Evolutionary conservation across 2,329 filamentous ascomycete genomes (phyloP).

Genomic region (Colletotrichum higginsianum): DNA sequence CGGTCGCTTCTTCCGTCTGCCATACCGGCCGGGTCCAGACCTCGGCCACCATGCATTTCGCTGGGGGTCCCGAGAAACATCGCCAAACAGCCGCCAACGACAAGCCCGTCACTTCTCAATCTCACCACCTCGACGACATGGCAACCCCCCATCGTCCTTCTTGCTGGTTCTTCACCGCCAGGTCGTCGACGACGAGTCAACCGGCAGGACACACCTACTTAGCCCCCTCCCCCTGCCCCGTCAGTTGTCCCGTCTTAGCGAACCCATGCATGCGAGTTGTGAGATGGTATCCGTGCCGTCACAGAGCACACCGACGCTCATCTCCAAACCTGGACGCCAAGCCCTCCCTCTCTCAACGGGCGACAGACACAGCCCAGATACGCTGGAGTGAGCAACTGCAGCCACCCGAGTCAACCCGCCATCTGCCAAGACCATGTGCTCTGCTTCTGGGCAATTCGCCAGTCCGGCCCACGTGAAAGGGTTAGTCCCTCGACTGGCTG

Average conservation of each 20-base stretch:
- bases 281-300: constrained; percentile 22
- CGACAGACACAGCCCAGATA: constrained; percentile 19
- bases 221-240: not conserved
- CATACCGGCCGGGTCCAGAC: constrained; percentile 7
- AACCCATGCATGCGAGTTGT: constrained; percentile 36
- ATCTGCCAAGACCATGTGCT: constrained; percentile 17
- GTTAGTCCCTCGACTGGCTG: constrained; percentile 24
- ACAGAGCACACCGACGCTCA: constrained; percentile 26
- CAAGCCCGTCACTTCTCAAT: constrained; percentile 27
- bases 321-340: constrained; percentile 35
- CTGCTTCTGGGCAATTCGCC: constrained; percentile 13
- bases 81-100: constrained; percentile 16
- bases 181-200: constrained; percentile 2
- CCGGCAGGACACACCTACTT: constrained; percentile 4
- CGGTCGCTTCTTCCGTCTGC: constrained; percentile 27
- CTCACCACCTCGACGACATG: constrained; percentile 33
- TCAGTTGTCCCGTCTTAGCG: not conserved
- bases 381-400: constrained; percentile 15
- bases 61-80: constrained; percentile 18
- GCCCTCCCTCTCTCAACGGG: constrained; percentile 15
- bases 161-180: constrained; percentile 27
- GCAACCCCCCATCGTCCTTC: not conserved
- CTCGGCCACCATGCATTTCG: constrained; percentile 17
- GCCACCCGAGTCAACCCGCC: constrained; percentile 27
- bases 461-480: constrained; percentile 31